Conservation (phyloP, 2,329 filamentous ascomycete species). For the Talaromyces sp. region DNA sequence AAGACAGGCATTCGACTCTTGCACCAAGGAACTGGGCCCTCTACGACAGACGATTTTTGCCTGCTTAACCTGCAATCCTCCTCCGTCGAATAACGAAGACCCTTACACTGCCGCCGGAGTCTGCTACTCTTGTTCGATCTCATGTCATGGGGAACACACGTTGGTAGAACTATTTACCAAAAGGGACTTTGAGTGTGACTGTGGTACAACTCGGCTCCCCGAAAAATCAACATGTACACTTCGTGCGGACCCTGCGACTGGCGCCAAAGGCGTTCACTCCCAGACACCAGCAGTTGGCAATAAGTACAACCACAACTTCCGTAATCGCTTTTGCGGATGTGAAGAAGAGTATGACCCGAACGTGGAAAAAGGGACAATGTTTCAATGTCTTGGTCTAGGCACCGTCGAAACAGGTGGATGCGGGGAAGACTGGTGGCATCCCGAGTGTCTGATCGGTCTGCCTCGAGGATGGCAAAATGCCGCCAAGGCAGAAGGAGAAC, state of each 20-base stretch:
- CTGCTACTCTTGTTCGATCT: conserved; percentile 94
- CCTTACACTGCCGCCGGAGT: conserved; percentile 72
- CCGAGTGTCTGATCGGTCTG: conserved; percentile 80
- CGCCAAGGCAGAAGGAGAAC: conserved; percentile 1
- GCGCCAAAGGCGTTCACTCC: conserved; percentile 72
- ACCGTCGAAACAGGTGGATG: conserved; percentile 77
- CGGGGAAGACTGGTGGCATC: conserved; percentile 97
- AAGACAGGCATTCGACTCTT: conserved; percentile 79
- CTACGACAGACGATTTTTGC: conserved; percentile 86
- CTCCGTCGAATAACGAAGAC: conserved; percentile 57
- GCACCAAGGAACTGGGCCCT: conserved; percentile 82
- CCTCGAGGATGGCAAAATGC: conserved; percentile 59
- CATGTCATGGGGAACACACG: conserved; percentile 91
- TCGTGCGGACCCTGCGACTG: conserved; percentile 66
- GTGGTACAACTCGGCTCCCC: conserved; percentile 77
- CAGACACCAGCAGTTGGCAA: conserved; percentile 67
- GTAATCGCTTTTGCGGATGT: conserved; percentile 88
- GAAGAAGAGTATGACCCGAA: conserved; percentile 81
- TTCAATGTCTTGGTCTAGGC: conserved; percentile 85
- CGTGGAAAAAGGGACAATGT: conserved; percentile 94
- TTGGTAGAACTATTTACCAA: conserved; percentile 96
- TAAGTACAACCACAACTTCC: conserved; percentile 93
- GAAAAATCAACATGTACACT: conserved; percentile 68
- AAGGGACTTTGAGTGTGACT: conserved; percentile 93
- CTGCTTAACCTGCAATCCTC: conserved; percentile 88